phyloP scores from a whole-genome alignment of 495 filamentous ascomycete species.

The Hypoxylon rickii region DNA sequence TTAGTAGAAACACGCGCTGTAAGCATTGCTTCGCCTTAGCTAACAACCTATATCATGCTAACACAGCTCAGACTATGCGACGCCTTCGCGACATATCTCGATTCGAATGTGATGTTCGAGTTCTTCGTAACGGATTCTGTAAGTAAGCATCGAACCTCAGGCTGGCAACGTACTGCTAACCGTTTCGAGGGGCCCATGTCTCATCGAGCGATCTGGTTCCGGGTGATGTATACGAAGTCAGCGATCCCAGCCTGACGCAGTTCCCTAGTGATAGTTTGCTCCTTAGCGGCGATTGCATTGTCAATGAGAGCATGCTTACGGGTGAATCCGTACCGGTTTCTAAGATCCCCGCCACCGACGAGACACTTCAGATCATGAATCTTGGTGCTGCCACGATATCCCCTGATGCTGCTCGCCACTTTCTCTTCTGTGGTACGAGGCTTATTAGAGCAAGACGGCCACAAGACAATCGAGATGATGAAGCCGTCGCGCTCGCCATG shows the following conservation, averaged over 20 bases:
- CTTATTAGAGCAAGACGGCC: constrained; percentile 88
- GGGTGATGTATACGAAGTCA: constrained; percentile 96
- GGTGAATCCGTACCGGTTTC: constrained; percentile 98
- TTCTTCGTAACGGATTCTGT: constrained; percentile 95
- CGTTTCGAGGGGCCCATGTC: constrained; percentile 73
- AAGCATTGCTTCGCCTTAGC: constrained; percentile 35
- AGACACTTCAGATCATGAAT: constrained; percentile 73
- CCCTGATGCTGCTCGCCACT: constrained; percentile 79
- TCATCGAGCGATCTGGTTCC: constrained; percentile 88
- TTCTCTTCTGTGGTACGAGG: constrained; percentile 94
- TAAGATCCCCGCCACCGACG: constrained; percentile 84
- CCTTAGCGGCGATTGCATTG: constrained; percentile 93
- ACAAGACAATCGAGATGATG: constrained; percentile 79
- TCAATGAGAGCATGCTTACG: constrained; percentile 99
- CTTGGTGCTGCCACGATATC: constrained; percentile 77
- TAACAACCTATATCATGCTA: constrained; percentile 7
- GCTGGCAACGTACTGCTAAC: constrained; percentile 32
- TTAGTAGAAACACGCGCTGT: constrained; percentile 88
- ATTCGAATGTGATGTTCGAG: constrained; percentile 93
- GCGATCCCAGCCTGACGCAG: constrained; percentile 91
- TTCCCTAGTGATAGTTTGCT: constrained; percentile 94
- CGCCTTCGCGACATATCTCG: constrained; percentile 88
- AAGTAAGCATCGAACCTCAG: constrained; percentile 39
- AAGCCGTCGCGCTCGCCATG: constrained; percentile 89
- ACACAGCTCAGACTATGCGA: constrained; percentile 72